These are phyloP conservation scores for Talaromyces funiculosus DNA, from an alignment of 2,329 filamentous ascomycete genomes.

Conservation along the genomic window DNA sequence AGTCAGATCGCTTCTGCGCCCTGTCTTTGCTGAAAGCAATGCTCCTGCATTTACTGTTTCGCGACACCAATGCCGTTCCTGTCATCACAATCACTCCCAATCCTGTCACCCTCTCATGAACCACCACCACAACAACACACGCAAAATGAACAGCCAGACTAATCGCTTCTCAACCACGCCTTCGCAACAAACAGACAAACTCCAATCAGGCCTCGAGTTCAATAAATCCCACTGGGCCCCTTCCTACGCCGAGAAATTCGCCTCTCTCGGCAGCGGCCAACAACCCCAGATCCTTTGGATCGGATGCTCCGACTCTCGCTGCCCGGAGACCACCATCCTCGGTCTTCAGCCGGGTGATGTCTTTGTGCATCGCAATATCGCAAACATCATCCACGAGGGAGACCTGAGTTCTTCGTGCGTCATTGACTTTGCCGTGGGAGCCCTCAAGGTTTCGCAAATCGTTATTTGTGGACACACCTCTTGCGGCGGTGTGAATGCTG, in stretches of 20 bases:
- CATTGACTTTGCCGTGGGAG: constrained; percentile 70
- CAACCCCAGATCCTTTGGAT: constrained; percentile 65
- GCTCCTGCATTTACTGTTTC: neutral
- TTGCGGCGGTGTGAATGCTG: constrained; percentile 55
- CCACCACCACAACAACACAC: neutral
- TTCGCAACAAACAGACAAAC: constrained; percentile 44
- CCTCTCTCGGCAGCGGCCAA: constrained; percentile 62
- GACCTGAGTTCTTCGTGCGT: constrained; percentile 72
- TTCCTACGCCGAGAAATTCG: constrained; percentile 67
- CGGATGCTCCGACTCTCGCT: constrained; percentile 79
- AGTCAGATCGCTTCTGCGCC: neutral
- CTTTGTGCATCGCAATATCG: constrained; percentile 87
- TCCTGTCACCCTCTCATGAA: neutral
- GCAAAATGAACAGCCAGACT: neutral
- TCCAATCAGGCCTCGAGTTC: constrained; percentile 58
- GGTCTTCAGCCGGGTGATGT: constrained; percentile 75
- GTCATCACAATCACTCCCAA: neutral
- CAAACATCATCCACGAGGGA: constrained; percentile 69
- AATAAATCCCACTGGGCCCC: constrained; percentile 64
- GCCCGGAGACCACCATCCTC: constrained; percentile 76
- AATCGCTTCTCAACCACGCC: neutral
- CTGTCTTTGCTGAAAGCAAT: neutral
- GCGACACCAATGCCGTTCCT: neutral
- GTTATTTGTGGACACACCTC: constrained; percentile 58
- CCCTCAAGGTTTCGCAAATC: constrained; percentile 62